Evolutionary conservation across 2,329 filamentous ascomycete genomes (phyloP), one percentile per base, ranked within the genome.

Genomic region (Clarireedia paspali): DNA sequence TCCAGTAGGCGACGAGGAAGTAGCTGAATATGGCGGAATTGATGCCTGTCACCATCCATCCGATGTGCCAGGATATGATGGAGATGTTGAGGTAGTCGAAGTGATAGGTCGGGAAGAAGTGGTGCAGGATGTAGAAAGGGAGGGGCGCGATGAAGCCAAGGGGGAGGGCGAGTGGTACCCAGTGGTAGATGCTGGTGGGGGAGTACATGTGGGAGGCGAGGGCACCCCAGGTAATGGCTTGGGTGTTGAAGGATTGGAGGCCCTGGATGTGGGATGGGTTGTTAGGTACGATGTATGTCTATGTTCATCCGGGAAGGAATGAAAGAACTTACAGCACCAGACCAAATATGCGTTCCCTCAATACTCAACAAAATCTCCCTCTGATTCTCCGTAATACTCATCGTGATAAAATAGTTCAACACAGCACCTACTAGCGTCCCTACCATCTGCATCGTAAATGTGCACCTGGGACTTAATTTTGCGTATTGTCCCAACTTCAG

Each of bases 171-270:
- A 79, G 88, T 67, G 86, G 80, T 34, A 89, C 74, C 2, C 74
- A 75, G 0, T 78, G 74, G 68, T 89, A 89, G 6, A 85, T 73
- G 24, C 82, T 77, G 1, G 76, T 75, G 4, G 77, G 73, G 47
- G 79, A 83, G 70, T 88, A 89, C 69, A 90, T 85, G 50, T 85
- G 80, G 2, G 75, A 73, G 0, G 87, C 87, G 57, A 90, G 85
- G 56, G 86, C 85, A 5, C 40, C 40, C 86, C 85, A 88, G 63
- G 87, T 80, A 47, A 88, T 76, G 5, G 84, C 87, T 2, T 82
- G 81, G 0, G 83, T 87, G 72, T 85, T 89, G 70, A 78, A 79
- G 0, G 77, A 74, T n/a, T 74, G 71, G 6, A 75, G 38, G 2
- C 38, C 38, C 38, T 40, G 5, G 38, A 40, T 14, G 38, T 40